Conservation (phyloP, 2,329 filamentous ascomycete genomes). For the Akanthomyces dipterigenus region DNA sequence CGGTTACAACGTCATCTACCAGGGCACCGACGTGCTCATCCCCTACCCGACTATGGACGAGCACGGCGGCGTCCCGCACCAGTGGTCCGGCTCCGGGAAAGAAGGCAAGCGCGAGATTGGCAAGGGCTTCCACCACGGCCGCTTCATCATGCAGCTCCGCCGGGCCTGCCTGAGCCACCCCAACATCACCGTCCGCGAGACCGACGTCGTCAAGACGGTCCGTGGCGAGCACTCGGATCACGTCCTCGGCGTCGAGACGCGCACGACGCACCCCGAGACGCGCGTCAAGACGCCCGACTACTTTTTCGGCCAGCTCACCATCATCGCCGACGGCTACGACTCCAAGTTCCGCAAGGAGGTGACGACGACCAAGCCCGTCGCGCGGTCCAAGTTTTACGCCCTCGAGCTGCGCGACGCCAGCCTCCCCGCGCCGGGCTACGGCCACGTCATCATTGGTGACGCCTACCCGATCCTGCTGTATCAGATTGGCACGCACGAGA, state of each 20-base stretch:
- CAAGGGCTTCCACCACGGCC: slow-evolving; percentile 84
- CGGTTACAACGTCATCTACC: slow-evolving; percentile 84
- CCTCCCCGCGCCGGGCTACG: slow-evolving; percentile 67
- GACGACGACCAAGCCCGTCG: slow-evolving; percentile 57
- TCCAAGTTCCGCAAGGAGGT: slow-evolving; percentile 85
- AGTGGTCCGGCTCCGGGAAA: slow-evolving; percentile 29
- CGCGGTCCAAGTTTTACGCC: slow-evolving; percentile 85
- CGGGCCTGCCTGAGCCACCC: slow-evolving; percentile 64
- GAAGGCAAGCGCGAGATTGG: slow-evolving; percentile 52
- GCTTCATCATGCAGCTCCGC: slow-evolving; percentile 80
- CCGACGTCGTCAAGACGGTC: slow-evolving; percentile 72
- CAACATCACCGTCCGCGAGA: slow-evolving; percentile 89
- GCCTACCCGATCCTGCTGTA: slow-evolving; percentile 79
- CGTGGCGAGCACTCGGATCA: slow-evolving; percentile 61
- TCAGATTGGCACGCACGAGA: slow-evolving; percentile 94
- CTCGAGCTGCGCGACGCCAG: slow-evolving; percentile 85
- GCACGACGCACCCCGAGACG: slow-evolving; percentile 53
- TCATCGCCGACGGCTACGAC: slow-evolving; percentile 86
- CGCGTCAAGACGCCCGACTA: slow-evolving; percentile 56
- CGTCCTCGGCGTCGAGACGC: slow-evolving; percentile 75
- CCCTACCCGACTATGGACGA: slow-evolving; percentile 65
- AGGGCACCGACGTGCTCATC: slow-evolving; percentile 65
- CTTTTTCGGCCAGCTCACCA: slow-evolving; percentile 84
- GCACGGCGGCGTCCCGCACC: slow-evolving; percentile 32
- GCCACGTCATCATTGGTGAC: slow-evolving; percentile 80